Percentiles rank a stretch among this genome's conserved stretches.
These are phyloP conservation scores for Kuraishia molischiana DNA, from an alignment of 805 yeast genomes.

Conservation along the genomic window DNA sequence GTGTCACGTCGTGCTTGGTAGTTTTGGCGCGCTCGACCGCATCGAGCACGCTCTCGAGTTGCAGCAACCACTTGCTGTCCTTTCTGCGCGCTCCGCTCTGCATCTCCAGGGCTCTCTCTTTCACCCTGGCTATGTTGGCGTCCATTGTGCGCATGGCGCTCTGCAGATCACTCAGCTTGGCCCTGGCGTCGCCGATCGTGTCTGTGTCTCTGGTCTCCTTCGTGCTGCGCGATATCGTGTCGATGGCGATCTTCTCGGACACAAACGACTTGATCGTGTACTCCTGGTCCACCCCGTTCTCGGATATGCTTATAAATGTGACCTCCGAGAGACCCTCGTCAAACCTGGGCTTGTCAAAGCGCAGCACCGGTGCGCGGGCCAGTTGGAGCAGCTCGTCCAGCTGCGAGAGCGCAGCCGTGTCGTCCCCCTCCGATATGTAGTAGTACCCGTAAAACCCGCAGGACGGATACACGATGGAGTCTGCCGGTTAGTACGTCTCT, in stretches of 20 bases:
- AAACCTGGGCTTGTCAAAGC: neutral
- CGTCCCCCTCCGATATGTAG: neutral
- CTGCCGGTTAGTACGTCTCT: neutral
- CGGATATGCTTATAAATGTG: neutral
- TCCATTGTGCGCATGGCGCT: neutral
- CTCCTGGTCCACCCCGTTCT: too few relatives aligned
- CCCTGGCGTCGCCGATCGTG: neutral
- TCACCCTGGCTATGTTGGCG: neutral
- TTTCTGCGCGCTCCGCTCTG: neutral
- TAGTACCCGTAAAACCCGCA: constrained; percentile 1
- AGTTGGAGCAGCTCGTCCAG: neutral
- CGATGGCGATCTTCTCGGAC: neutral
- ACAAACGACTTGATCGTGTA: neutral
- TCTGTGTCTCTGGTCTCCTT: neutral
- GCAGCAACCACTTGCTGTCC: neutral
- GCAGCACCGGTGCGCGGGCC: neutral
- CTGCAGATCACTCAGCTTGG: neutral
- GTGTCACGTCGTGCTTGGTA: neutral
- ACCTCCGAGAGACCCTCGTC: neutral
- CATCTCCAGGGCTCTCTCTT: neutral
- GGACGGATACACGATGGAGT: constrained; percentile 1
- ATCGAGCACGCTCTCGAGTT: neutral
- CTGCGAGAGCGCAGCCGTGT: neutral
- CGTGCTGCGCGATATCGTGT: neutral
- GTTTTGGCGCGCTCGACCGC: neutral